A percentile compares a stretch with the other conserved stretches of the same genome.
These are phyloP conservation scores for Wickerhamiella cacticola DNA, from an alignment of 805 yeast species.

Conservation along the genomic window DNA sequence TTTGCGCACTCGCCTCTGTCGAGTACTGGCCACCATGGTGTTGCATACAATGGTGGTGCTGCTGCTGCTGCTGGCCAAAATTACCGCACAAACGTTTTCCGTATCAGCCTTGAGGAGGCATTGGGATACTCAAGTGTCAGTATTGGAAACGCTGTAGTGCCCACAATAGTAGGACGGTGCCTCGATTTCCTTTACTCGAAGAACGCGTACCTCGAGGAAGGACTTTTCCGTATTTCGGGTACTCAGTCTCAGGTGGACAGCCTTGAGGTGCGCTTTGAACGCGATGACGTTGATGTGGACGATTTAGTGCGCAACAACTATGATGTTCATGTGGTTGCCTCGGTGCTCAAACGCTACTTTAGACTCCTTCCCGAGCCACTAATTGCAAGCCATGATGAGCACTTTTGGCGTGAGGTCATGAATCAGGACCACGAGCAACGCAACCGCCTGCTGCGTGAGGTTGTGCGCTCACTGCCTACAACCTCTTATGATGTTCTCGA, in stretches of 20 bases:
- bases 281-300: slow-evolving; percentile 19
- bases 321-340: slow-evolving; percentile 81
- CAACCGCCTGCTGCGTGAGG: slow-evolving; percentile 10
- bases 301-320: slow-evolving; percentile 19
- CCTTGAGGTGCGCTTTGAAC: slow-evolving; percentile 53
- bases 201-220: slow-evolving; percentile 75
- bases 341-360: slow-evolving; percentile 68
- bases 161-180: slow-evolving; percentile 69
- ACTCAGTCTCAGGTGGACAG: slow-evolving; percentile 51
- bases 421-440: slow-evolving; percentile 27
- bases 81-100: slow-evolving; percentile 38
- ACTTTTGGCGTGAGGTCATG: slow-evolving; percentile 22
- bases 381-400: slow-evolving; percentile 38
- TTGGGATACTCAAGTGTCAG: slow-evolving; percentile 39
- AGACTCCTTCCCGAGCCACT: slow-evolving; percentile 63
- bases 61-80: no score
- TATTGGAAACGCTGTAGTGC: slow-evolving; percentile 40
- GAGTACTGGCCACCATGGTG: not conserved
- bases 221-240: slow-evolving; percentile 72
- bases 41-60: not conserved
- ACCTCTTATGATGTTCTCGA: slow-evolving; percentile 49
- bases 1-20: slow-evolving; percentile 10
- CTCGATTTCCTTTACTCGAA: slow-evolving; percentile 50
- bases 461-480: slow-evolving; percentile 35
- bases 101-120: slow-evolving; percentile 46